Conservation (phyloP, 1,284 basidiomycete species). For the Puccinia sorghi region DNA sequence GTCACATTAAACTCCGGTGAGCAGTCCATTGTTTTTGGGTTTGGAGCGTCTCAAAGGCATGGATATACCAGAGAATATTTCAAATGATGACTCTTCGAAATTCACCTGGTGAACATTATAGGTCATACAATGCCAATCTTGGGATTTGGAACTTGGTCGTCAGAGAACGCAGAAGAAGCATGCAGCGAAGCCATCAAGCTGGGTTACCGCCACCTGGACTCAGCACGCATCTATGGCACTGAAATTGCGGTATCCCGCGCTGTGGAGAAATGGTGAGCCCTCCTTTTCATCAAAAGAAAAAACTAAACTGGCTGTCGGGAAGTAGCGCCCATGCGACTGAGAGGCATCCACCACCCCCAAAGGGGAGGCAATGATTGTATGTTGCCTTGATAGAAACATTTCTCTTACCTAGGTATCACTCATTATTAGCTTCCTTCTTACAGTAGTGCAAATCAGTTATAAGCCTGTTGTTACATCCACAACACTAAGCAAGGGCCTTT, state of each 20-base stretch:
- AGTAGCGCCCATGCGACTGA: too few species aligned
- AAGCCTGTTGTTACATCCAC: too few species aligned
- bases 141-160: constrained; percentile 75
- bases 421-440: too few species aligned
- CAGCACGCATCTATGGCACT: constrained; percentile 72
- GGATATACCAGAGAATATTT: not conserved
- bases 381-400: too few species aligned
- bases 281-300: too few species aligned
- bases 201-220: constrained; percentile 56
- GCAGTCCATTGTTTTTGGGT: not conserved
- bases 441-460: too few species aligned
- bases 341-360: too few species aligned
- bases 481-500: too few species aligned
- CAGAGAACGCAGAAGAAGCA: constrained; percentile 71
- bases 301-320: too few species aligned
- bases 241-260: constrained; percentile 67
- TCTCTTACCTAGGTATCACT: too few species aligned
- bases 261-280: constrained; percentile 60
- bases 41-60: not conserved
- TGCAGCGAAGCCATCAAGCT: constrained; percentile 74
- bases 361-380: too few species aligned
- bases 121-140: constrained; percentile 67
- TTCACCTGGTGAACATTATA: not conserved
- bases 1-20: constrained; percentile 10
- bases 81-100: not conserved